phyloP scores from a whole-genome alignment of 352 stramenopile genomes.

The Phytophthora fragariae region DNA sequence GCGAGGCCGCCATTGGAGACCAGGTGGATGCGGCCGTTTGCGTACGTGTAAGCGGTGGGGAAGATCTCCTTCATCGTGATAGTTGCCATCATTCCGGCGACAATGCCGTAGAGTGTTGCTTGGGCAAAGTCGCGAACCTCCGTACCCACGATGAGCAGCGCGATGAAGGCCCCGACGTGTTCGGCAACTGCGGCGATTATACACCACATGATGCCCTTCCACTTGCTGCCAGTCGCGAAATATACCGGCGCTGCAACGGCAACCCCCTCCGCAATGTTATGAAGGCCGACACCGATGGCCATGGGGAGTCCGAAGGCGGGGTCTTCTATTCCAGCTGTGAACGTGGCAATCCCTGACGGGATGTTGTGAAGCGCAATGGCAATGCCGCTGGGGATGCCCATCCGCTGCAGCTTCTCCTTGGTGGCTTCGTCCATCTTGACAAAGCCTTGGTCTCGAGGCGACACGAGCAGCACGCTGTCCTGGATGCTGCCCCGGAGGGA shows the following conservation, averaged over 20 bases:
- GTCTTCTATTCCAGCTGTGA: slow-evolving; percentile 91
- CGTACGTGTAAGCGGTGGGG: slow-evolving; percentile 92
- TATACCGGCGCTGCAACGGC: slow-evolving; percentile 97
- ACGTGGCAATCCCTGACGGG: slow-evolving; percentile 96
- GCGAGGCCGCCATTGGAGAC: slow-evolving; percentile 81
- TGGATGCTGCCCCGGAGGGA: slow-evolving; percentile 24
- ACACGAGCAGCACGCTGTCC: slow-evolving; percentile 40
- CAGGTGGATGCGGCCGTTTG: slow-evolving; percentile 78
- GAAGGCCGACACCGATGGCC: slow-evolving; percentile 94
- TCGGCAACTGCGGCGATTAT: slow-evolving; percentile 89
- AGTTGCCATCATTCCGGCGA: slow-evolving; percentile 95
- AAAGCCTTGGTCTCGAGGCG: slow-evolving; percentile 32
- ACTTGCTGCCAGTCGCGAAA: slow-evolving; percentile 95
- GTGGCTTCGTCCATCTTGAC: slow-evolving; percentile 50
- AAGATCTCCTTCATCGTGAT: slow-evolving; percentile 93
- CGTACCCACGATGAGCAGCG: slow-evolving; percentile 74
- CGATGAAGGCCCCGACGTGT: slow-evolving; percentile 88
- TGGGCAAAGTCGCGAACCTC: slow-evolving; percentile 52
- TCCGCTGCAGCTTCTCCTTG: slow-evolving; percentile 72
- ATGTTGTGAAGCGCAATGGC: slow-evolving; percentile 98
- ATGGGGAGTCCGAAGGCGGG: slow-evolving; percentile 89
- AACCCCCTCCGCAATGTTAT: slow-evolving; percentile 98
- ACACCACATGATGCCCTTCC: slow-evolving; percentile 95
- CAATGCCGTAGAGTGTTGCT: slow-evolving; percentile 90
- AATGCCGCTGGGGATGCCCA: slow-evolving; percentile 93